Percentiles rank a stretch among this genome's conserved stretches.
Evolutionary conservation across 495 filamentous ascomycete species (phyloP).

Genomic region (Lasiosphaeris hirsuta): DNA sequence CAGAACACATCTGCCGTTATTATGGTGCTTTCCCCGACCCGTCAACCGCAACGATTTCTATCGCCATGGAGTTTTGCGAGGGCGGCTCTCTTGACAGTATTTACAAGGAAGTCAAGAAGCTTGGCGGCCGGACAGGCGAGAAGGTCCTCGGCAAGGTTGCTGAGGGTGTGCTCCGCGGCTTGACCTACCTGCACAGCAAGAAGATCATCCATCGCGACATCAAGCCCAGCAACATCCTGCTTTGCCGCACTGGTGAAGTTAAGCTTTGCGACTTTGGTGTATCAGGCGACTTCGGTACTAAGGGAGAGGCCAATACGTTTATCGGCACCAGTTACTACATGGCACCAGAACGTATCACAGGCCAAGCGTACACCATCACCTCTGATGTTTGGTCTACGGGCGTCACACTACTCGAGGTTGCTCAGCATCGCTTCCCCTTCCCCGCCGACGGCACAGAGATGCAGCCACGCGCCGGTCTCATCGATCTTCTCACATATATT

Average conservation of each 20-base stretch:
- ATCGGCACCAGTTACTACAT: slow-evolving; percentile 99
- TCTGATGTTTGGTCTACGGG: slow-evolving; percentile 97
- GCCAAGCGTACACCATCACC: slow-evolving; percentile 96
- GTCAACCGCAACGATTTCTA: slow-evolving; percentile 88
- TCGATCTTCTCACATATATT: slow-evolving; percentile 95
- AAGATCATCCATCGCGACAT: slow-evolving; percentile 99
- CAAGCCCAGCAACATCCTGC: slow-evolving; percentile 95
- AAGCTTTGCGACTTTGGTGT: slow-evolving; percentile 99
- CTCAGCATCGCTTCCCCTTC: slow-evolving; percentile 97
- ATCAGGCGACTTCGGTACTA: slow-evolving; percentile 94
- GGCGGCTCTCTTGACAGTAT: slow-evolving; percentile 92
- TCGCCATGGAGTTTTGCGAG: slow-evolving; percentile 99
- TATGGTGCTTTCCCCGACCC: slow-evolving; percentile 96
- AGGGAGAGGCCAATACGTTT: slow-evolving; percentile 97
- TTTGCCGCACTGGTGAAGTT: slow-evolving; percentile 88
- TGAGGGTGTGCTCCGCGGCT: slow-evolving; percentile 87
- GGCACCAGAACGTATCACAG: slow-evolving; percentile 96
- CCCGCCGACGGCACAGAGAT: slow-evolving; percentile 93
- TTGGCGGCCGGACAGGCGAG: slow-evolving; percentile 91
- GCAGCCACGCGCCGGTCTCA: slow-evolving; percentile 77
- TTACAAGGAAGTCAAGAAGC: slow-evolving; percentile 93
- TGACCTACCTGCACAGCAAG: slow-evolving; percentile 93
- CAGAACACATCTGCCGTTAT: slow-evolving; percentile 91
- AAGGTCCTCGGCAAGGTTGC: slow-evolving; percentile 98
- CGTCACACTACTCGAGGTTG: slow-evolving; percentile 93